Evolutionary conservation across 2,329 filamentous ascomycete species (phyloP), one percentile per base, ranked within the genome.

Genomic region (Elsinoe batatas): DNA sequence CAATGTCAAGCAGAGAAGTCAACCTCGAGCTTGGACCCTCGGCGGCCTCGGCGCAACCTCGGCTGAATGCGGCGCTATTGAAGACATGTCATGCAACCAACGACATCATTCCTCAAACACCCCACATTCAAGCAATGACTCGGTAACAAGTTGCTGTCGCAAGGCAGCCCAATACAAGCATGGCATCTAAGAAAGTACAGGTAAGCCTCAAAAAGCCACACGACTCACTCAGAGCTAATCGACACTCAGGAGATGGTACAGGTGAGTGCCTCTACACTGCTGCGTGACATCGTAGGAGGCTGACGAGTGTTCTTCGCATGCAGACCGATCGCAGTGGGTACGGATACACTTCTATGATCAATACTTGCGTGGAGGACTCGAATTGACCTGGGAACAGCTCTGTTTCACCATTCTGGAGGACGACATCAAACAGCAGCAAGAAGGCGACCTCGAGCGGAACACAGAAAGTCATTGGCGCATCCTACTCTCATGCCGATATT

Each of bases 401-500:
- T 63, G 79, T 82, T 61, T 93, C 91, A 62, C 89, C 91, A 4
- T 97, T 98, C 74, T 97, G 91, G 91, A 78, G 81, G 58, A 76
- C 76, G 56, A 72, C 77, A 62, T 74, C 78, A 44, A 72, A 77
- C 72, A 73, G 68, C 60, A 68, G 70, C 53, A 57, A 66, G 8
- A 68, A 73, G 56, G 76, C 74, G 72, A 80, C 75, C 63, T 68
- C 74, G 53, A 78, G 80, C 67, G 84, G 87, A 63, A 74, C 83
- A 51, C 82, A 77, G 65, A 80, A 91, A 59, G 87, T 98, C 35
- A 87, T 97, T 58, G 93, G 93, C 63, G 93, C 93, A 56, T 86
- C 91, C 44, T 98, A 98, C 69, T 97, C 93, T 12, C 93, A 98
- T 71, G 88, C 91, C 26, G 91, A 97, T 72, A 88, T 95, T 67